These are phyloP conservation scores for Cladosporium halotolerans DNA, from an alignment of 2,329 filamentous ascomycete genomes.

Conservation along the genomic window DNA sequence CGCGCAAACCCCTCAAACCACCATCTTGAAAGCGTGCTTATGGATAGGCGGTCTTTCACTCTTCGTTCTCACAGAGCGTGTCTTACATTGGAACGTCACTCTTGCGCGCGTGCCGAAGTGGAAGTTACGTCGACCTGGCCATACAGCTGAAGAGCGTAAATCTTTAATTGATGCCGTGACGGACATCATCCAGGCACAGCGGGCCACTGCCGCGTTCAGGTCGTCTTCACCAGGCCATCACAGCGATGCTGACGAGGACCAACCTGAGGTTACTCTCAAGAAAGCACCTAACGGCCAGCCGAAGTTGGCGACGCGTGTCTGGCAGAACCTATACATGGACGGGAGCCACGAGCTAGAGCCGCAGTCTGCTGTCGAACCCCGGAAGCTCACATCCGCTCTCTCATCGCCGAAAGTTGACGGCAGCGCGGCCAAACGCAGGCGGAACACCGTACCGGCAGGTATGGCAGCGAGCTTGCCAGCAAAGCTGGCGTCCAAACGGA, in stretches of 20 bases:
- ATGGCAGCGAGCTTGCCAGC: not conserved
- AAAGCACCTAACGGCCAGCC: slow-evolving; percentile 15
- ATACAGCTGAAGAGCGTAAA: slow-evolving; percentile 37
- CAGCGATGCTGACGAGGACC: slow-evolving; percentile 45
- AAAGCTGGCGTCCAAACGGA: slow-evolving; percentile 8
- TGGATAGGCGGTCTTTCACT: slow-evolving; percentile 65
- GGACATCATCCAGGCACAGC: slow-evolving; percentile 30
- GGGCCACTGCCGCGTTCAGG: slow-evolving; percentile 22
- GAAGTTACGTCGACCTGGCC: slow-evolving; percentile 64
- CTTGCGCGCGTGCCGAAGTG: slow-evolving; percentile 85
- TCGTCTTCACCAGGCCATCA: slow-evolving; percentile 21
- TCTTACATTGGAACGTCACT: slow-evolving; percentile 76
- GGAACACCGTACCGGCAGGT: slow-evolving; percentile 17
- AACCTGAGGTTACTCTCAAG: slow-evolving; percentile 5
- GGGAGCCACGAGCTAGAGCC: slow-evolving; percentile 14
- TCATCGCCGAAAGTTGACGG: slow-evolving; percentile 9
- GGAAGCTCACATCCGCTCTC: slow-evolving; percentile 5
- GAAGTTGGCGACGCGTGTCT: slow-evolving; percentile 15
- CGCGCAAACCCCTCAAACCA: slow-evolving; percentile 54
- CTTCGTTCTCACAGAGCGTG: slow-evolving; percentile 64
- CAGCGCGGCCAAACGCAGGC: slow-evolving; percentile 11
- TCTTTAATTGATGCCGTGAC: slow-evolving; percentile 39
- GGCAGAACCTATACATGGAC: slow-evolving; percentile 2
- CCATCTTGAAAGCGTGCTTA: slow-evolving; percentile 39
- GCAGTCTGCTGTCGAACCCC: slow-evolving; percentile 21